These are phyloP conservation scores for Corinectria fuckeliana DNA, from an alignment of 2,329 filamentous ascomycete species.

Conservation along the genomic window DNA sequence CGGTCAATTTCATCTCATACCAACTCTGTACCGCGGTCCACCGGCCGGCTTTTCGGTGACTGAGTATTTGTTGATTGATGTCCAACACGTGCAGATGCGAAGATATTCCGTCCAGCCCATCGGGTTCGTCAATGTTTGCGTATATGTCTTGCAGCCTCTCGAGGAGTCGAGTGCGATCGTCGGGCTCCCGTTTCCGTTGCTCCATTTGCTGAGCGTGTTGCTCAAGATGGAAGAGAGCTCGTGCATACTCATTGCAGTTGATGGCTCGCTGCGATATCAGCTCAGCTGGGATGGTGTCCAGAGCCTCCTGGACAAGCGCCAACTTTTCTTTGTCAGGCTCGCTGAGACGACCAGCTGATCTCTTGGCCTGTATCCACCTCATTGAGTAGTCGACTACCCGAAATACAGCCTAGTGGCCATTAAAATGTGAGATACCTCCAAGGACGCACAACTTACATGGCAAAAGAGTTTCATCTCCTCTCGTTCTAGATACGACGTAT, in stretches of 20 bases:
- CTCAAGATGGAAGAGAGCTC: slow-evolving; percentile 93
- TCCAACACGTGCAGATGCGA: slow-evolving; percentile 85
- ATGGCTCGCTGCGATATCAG: slow-evolving; percentile 81
- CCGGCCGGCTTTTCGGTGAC: slow-evolving; percentile 89
- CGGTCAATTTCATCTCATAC: slow-evolving; percentile 90
- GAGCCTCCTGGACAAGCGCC: slow-evolving; percentile 55
- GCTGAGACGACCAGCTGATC: slow-evolving; percentile 39
- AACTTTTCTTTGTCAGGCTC: slow-evolving; percentile 55
- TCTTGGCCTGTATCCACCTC: slow-evolving; percentile 83
- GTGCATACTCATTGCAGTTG: slow-evolving; percentile 92
- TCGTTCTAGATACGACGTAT: slow-evolving; percentile 64
- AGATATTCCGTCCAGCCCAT: slow-evolving; percentile 94
- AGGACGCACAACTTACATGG: slow-evolving; percentile 65
- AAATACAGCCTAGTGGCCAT: slow-evolving; percentile 75
- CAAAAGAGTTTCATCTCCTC: slow-evolving; percentile 86
- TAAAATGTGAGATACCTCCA: background rate
- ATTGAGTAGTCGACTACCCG: slow-evolving; percentile 89
- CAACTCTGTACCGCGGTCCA: slow-evolving; percentile 97
- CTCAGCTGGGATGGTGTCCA: slow-evolving; percentile 73
- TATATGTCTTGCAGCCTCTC: slow-evolving; percentile 91
- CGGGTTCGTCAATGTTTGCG: slow-evolving; percentile 95
- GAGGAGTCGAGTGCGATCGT: slow-evolving; percentile 70
- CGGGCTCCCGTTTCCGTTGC: slow-evolving; percentile 52
- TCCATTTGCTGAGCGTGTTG: slow-evolving; percentile 73
- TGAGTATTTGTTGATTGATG: slow-evolving; percentile 90